Evolutionary conservation across 202 grass and related monocot species (phyloP).

Genomic region (Brachypodium distachyon): DNA sequence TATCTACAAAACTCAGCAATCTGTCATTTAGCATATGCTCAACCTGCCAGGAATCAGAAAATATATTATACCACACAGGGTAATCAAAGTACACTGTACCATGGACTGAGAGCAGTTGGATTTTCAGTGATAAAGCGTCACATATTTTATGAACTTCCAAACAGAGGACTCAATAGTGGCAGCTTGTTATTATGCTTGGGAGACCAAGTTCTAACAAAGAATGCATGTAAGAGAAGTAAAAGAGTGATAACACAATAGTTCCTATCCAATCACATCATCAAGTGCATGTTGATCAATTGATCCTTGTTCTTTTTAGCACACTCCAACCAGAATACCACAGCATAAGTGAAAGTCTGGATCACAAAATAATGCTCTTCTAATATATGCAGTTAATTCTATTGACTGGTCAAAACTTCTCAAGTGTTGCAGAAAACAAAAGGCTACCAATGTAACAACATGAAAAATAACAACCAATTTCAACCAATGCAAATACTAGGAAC

Average conservation of each 20-base stretch:
- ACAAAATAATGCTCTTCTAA: neutral
- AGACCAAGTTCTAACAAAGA: neutral
- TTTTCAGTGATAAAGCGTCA: neutral
- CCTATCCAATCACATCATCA: neutral
- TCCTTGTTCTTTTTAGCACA: neutral
- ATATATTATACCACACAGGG: conserved; percentile 1
- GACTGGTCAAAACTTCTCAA: neutral
- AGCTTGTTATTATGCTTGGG: neutral
- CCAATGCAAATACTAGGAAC: neutral
- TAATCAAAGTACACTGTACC: neutral
- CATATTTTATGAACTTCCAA: neutral
- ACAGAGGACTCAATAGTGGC: neutral
- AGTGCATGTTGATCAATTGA: conserved; percentile 8
- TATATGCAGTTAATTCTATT: neutral
- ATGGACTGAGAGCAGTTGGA: conserved; percentile 8
- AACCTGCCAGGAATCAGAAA: conserved; percentile 51
- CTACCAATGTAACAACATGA: neutral
- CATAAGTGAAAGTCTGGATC: neutral
- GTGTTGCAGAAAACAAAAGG: neutral
- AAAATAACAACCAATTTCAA: neutral
- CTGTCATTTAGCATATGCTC: conserved; percentile 97
- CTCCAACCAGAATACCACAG: neutral
- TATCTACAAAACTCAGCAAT: conserved; percentile 89
- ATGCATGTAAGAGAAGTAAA: neutral
- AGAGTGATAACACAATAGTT: conserved; percentile 6